Evolutionary conservation across 768 basidiomycete species (phyloP).

Genomic region (Tylopilus vinaceipallidus): DNA sequence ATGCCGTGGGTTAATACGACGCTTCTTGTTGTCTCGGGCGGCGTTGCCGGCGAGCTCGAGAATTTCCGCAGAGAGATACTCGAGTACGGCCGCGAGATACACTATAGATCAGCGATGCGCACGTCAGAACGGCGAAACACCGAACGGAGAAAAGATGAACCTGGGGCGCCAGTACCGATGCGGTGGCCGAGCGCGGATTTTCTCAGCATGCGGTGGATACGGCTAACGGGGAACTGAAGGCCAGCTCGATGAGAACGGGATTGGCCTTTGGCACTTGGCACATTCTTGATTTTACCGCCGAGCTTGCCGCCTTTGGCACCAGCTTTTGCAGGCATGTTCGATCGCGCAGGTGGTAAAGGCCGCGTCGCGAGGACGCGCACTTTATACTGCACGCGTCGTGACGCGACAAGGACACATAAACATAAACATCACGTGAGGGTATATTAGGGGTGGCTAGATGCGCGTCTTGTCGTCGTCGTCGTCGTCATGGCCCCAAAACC

Average conservation of each 20-base stretch:
- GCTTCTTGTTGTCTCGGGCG: slow-evolving; percentile 90
- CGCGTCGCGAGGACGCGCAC: neutral
- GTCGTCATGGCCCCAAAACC: slow-evolving; percentile 54
- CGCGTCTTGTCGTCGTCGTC: too few species aligned
- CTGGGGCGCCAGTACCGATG: slow-evolving; percentile 86
- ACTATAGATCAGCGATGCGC: slow-evolving; percentile 41
- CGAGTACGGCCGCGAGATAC: slow-evolving; percentile 90
- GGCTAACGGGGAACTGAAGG: slow-evolving; percentile 85
- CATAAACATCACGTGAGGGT: slow-evolving; percentile 30
- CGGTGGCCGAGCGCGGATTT: slow-evolving; percentile 84
- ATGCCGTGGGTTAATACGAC: slow-evolving; percentile 94
- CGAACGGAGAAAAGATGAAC: slow-evolving; percentile 36
- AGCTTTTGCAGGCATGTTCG: slow-evolving; percentile 32
- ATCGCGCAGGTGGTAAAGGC: neutral
- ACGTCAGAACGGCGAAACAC: neutral
- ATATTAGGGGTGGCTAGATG: slow-evolving; percentile 39
- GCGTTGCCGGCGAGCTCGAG: slow-evolving; percentile 91
- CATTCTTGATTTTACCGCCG: slow-evolving; percentile 53
- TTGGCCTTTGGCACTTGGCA: slow-evolving; percentile 44
- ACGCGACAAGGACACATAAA: slow-evolving; percentile 33
- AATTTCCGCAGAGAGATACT: slow-evolving; percentile 92
- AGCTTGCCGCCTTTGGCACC: slow-evolving; percentile 36
- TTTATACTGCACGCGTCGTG: slow-evolving; percentile 40
- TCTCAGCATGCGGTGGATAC: slow-evolving; percentile 88
- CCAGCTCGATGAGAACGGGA: slow-evolving; percentile 76